Conservation (phyloP, 2,329 filamentous ascomycete genomes). For the Arthrobotrys musiformis region DNA sequence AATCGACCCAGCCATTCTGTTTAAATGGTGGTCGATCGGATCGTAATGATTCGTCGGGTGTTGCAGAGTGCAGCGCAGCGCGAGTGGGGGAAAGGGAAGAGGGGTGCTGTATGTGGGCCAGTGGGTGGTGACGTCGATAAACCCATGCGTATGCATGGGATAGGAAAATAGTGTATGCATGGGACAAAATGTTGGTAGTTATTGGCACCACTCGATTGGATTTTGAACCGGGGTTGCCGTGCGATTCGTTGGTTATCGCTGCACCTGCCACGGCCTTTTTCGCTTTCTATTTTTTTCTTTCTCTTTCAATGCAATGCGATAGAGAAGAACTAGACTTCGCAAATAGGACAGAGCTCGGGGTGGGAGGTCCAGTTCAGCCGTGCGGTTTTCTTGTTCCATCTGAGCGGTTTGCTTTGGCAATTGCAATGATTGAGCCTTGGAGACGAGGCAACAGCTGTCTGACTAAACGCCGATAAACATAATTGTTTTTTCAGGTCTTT, state of each 20-base stretch:
- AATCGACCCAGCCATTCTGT: constrained; percentile 13
- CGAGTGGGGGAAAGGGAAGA: constrained; percentile 16
- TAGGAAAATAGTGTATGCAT: constrained; percentile 2
- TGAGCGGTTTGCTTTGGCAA: constrained; percentile 5
- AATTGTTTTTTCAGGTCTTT: neutral
- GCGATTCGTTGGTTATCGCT: constrained; percentile 27
- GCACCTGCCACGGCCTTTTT: constrained; percentile 33
- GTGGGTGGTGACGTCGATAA: constrained; percentile 50
- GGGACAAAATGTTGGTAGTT: constrained; percentile 21
- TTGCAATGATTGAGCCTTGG: neutral
- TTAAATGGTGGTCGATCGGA: constrained; percentile 33
- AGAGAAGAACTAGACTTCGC: neutral
- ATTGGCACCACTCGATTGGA: constrained; percentile 30
- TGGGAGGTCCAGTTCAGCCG: constrained; percentile 19
- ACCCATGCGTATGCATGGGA: constrained; percentile 39
- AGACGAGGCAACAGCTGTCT: constrained; percentile 36
- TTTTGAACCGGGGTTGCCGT: constrained; percentile 10
- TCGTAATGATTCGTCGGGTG: constrained; percentile 34
- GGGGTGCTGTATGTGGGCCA: constrained; percentile 6
- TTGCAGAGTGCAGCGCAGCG: no score
- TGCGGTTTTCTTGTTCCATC: neutral
- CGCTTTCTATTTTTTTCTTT: neutral
- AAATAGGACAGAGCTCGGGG: neutral
- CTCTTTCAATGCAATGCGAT: constrained; percentile 7
- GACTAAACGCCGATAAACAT: constrained; percentile 34